These are phyloP conservation scores for Fabrea salina DNA, from an alignment of 169 alveolate genomes.

Conservation along the genomic window DNA sequence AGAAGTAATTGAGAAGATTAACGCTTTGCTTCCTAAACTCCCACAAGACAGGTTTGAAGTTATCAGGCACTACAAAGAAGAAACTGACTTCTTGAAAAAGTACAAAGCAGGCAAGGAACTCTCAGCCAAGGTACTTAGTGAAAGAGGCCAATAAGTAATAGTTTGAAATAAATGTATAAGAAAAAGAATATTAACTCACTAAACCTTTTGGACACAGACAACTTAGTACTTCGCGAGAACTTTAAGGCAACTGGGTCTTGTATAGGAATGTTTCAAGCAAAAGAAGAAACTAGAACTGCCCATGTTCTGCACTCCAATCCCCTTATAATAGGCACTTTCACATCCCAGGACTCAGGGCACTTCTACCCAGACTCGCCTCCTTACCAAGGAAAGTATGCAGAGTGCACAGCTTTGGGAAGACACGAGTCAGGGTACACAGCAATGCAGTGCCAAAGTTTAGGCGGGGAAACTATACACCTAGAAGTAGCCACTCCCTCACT, in stretches of 20 bases:
- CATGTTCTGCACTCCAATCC: not conserved
- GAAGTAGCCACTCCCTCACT: not conserved
- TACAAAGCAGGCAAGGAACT: not conserved
- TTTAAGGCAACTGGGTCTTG: not conserved
- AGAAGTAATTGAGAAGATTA: constrained; percentile 19
- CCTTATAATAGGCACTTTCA: not conserved
- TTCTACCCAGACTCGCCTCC: not conserved
- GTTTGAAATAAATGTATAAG: not conserved
- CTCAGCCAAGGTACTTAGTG: too few species aligned
- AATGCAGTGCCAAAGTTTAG: not conserved
- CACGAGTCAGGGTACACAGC: not conserved
- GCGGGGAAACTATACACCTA: not conserved
- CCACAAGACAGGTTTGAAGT: constrained; percentile 27
- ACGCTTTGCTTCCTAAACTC: not conserved
- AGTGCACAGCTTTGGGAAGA: not conserved
- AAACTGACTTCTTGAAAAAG: not conserved
- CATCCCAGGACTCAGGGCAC: not conserved
- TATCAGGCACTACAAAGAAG: not conserved
- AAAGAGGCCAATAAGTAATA: too few species aligned
- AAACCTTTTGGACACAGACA: not conserved
- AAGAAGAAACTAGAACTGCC: not conserved
- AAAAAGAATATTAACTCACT: not conserved
- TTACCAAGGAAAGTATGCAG: not conserved
- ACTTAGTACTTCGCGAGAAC: not conserved
- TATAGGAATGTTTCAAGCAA: not conserved